Conservation (phyloP, 176 grass and related monocot species). For the Lolium rigidum region DNA sequence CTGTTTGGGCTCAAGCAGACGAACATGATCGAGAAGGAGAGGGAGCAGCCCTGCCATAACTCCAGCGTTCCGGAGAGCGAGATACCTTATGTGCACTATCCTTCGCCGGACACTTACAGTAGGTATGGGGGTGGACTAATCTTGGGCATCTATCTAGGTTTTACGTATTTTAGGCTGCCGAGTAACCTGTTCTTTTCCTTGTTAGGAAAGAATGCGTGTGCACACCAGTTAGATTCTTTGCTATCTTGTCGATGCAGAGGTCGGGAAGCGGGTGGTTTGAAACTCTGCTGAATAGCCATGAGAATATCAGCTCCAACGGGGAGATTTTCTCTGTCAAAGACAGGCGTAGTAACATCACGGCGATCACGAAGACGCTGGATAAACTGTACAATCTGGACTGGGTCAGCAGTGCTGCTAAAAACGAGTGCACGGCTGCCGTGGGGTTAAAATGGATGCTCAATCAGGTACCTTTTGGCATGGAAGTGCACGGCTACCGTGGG, state of each 20-base stretch:
- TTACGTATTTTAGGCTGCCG: not conserved
- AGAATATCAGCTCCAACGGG: conserved; percentile 88
- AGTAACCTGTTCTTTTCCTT: conserved; percentile 40
- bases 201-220: conserved; percentile 86
- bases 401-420: conserved; percentile 95
- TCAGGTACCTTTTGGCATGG: conserved; percentile 69
- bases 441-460: conserved; percentile 99
- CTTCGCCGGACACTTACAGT: conserved; percentile 70
- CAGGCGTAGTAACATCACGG: conserved; percentile 71
- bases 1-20: conserved; percentile 57
- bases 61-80: conserved; percentile 53
- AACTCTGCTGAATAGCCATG: conserved; percentile 92
- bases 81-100: conserved; percentile 77
- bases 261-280: conserved; percentile 96
- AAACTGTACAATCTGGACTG: conserved; percentile 90
- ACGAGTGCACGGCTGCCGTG: conserved; percentile 86
- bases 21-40: conserved; percentile 54
- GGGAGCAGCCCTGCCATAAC: conserved; percentile 57
- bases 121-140: conserved; percentile 54
- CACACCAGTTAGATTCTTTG: conserved; percentile 86
- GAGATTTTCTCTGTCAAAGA: conserved; percentile 93
- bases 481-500: conserved; percentile 85
- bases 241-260: conserved; percentile 98
- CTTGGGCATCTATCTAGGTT: not conserved
- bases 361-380: conserved; percentile 70